Conservation (phyloP, 1,284 basidiomycete species). For the Gymnopus androsaceus region DNA sequence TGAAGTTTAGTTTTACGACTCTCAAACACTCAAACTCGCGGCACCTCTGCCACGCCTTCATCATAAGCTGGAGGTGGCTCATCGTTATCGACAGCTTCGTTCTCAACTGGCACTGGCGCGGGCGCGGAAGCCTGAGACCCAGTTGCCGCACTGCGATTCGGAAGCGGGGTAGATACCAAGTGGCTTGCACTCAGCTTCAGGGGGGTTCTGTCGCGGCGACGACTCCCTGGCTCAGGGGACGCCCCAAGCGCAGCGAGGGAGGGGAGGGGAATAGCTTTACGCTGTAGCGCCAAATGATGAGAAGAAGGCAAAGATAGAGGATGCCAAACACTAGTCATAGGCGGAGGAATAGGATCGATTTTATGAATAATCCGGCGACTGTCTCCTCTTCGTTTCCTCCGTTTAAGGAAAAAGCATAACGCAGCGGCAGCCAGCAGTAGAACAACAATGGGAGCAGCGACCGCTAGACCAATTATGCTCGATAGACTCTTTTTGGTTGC, state of each 20-base stretch:
- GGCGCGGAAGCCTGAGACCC: background rate
- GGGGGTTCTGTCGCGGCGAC: background rate
- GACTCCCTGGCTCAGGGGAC: background rate
- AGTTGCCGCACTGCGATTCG: background rate
- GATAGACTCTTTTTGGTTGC: background rate
- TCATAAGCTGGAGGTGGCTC: background rate
- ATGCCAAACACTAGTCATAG: background rate
- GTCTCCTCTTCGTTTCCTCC: background rate
- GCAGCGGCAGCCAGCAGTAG: background rate
- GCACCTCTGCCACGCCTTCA: no score
- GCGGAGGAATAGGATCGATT: background rate
- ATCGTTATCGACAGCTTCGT: background rate
- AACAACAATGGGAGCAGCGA: constrained; percentile 1
- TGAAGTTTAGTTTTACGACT: no score
- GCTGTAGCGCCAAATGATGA: background rate
- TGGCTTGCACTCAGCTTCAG: background rate
- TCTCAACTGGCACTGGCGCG: background rate
- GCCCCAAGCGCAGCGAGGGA: background rate
- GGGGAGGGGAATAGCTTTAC: no score
- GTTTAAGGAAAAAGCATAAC: background rate
- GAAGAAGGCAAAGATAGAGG: background rate
- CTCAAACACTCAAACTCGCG: no score
- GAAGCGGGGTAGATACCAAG: no score
- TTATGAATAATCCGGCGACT: background rate
- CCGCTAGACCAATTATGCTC: background rate